These are phyloP conservation scores for Raphanus raphanistrum DNA, from an alignment of 345 rosid species.

Conservation along the genomic window DNA sequence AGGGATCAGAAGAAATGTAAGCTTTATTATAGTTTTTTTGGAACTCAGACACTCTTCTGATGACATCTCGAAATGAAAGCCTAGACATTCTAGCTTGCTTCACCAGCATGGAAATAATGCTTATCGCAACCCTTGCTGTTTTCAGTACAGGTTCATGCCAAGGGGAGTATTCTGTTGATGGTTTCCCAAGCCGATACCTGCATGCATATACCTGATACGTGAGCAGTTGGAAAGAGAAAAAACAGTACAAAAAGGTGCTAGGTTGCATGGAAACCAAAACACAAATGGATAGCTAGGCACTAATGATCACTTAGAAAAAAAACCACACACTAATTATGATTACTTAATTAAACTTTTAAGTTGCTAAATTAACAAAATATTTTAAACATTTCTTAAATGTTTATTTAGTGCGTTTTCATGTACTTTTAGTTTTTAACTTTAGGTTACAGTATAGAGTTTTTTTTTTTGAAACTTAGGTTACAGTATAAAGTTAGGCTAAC, in stretches of 20 bases:
- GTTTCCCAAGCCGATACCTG: slow-evolving; percentile 92
- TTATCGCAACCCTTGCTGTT: slow-evolving; percentile 65
- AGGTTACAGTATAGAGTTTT: neutral
- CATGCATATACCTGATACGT: slow-evolving; percentile 35
- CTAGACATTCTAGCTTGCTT: slow-evolving; percentile 58
- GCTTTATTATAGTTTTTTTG: slow-evolving; percentile 47
- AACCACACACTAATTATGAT: neutral
- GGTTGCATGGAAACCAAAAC: neutral
- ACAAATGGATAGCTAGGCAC: neutral
- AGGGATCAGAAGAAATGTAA: slow-evolving; percentile 60
- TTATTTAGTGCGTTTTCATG: neutral
- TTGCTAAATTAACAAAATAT: neutral
- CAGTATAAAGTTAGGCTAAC: neutral
- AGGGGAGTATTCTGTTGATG: slow-evolving; percentile 74
- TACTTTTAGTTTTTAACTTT: neutral
- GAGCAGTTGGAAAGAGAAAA: neutral
- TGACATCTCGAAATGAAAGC: slow-evolving; percentile 63
- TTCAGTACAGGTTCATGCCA: slow-evolving; percentile 73
- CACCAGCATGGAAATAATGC: slow-evolving; percentile 56
- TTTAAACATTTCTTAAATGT: neutral
- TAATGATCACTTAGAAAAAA: neutral
- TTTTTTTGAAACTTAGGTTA: neutral
- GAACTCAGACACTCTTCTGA: slow-evolving; percentile 51
- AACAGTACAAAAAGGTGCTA: neutral
- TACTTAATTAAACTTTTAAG: neutral